Evolutionary conservation across 345 rosid species (phyloP), one percentile per base, ranked within the genome.

Genomic region (Citrus glauca): DNA sequence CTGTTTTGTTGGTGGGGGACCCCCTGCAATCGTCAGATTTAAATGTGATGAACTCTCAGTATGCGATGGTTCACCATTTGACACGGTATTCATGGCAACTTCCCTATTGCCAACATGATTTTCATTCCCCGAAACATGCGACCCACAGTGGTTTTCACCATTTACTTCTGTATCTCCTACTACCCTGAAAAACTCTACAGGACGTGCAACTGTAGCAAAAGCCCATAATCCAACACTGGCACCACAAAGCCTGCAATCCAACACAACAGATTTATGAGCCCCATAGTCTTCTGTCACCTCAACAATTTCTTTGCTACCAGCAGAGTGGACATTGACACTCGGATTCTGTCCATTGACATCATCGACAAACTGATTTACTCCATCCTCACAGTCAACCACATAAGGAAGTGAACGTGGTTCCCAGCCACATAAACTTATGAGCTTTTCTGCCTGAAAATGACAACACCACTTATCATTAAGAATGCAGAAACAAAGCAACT

Each of bases 191-290:
- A 89, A 73, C 85, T 97, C 98, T n/a, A 91, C 30, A 50, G 99
- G 98, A 66, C 79, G 82, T 40, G 85, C 81, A 80, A 91, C 88
- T 28, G 87, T 83, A 74, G 85, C 79, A 86, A 90, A 94, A 74
- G 90, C 83, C 99, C 99, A 93, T 79, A 97, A 87, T 68, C 99
- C 99, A 85, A 90, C 96, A 82, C 87, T 89, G 61, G 99, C 98
- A 42, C 99, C 98, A 89, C 99, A 93, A 77, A 94, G 93, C 86
- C 82, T 85, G 86, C 98, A 97, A 82, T 94, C 98, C 75, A 94
- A 83, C 81, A 91, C 98, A 77, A 91, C 89, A 73, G 97, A 91
- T 32, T 86, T 81, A 53, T 77, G 77, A 75, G 59, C 70, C 38
- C 78, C 69, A 68, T 72, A 64, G 48, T 82, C 77, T 65, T 81